These are phyloP conservation scores for Salicornia ramosissima DNA, from an alignment of 148 eudicot species.

Conservation along the genomic window DNA sequence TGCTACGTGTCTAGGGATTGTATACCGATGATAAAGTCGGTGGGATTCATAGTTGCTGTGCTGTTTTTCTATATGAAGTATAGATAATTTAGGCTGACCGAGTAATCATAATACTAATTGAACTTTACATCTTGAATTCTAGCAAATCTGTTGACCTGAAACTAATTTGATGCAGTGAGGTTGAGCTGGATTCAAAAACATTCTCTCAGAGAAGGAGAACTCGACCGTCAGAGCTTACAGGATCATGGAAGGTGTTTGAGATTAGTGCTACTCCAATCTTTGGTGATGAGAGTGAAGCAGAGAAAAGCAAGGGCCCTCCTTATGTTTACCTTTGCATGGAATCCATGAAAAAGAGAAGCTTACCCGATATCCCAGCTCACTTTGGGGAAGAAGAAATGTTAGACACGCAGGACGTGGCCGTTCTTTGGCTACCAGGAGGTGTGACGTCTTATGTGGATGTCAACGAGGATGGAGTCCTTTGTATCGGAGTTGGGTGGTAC, in stretches of 20 bases:
- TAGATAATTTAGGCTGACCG: neutral
- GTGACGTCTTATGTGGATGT: conserved; percentile 87
- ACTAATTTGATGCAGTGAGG: conserved; percentile 42
- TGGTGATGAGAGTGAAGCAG: conserved; percentile 45
- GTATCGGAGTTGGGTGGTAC: conserved; percentile 97
- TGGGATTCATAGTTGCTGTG: neutral
- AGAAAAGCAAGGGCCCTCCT: conserved; percentile 46
- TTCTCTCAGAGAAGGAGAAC: conserved; percentile 85
- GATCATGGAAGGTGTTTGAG: conserved; percentile 96
- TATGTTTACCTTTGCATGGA: conserved; percentile 87
- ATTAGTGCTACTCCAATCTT: conserved; percentile 91
- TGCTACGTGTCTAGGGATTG: no score
- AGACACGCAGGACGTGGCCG: conserved; percentile 78
- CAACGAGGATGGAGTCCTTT: conserved; percentile 74
- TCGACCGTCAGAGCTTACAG: conserved; percentile 67
- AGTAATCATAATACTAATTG: neutral
- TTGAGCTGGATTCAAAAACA: conserved; percentile 75
- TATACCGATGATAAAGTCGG: neutral
- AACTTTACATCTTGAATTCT: neutral
- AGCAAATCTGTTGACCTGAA: conserved; percentile 1
- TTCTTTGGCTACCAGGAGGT: conserved; percentile 96
- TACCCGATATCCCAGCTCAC: conserved; percentile 59
- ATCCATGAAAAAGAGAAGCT: conserved; percentile 73
- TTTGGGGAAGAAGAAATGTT: conserved; percentile 87
- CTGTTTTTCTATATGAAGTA: neutral